Evolutionary conservation across 805 yeast species (phyloP), one percentile per base, ranked within the genome.

Genomic region (Ogataea populi-albae): DNA sequence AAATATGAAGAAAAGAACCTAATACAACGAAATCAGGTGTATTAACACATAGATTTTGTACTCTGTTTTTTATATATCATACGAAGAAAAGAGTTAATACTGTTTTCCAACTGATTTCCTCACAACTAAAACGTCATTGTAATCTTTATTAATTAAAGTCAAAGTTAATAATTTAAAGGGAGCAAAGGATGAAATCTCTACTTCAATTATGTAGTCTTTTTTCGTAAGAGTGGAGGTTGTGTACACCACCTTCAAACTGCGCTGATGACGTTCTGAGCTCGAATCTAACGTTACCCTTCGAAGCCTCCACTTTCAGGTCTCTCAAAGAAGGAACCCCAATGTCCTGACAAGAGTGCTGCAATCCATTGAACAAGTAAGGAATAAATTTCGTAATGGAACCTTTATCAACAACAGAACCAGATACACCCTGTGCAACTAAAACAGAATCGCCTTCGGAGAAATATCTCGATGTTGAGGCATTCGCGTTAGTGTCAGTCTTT

Each of bases 221-320:
- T 72, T 93, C 98, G 64, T 86, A 93, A 41, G 97, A 89, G 75
- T 87, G 87, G 68, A 93, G 78, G 61, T 95, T 89, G 69, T 87
- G 85, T 46, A 93, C 91, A 67, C 98, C 98, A 74, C 98, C 98
- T 73, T 93, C 98, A 50, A 88, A 75, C 76, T 93, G 98, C 47
- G 98, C 96, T 59, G 96, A 86, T 33, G 98, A 95, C 52, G 98
- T 89, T 79, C 98, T 87, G 68, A 83, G 81, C 73, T 93, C 98
- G 61, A 93, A 93, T 71, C 98, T 81, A 46, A 88, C 81, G 21
- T 66, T 69, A 51, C 95, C 95, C 38, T 54, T 46, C 54, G 69
- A 71, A 43, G 86, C 91, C 30, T 71, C 64, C 41, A 66, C 66
- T 59, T 82, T 82, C 64, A 93, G 77, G 26, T 66, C 79, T 12